phyloP scores from a whole-genome alignment of 257 asterid genomes.

The Nicotiana otophora region DNA sequence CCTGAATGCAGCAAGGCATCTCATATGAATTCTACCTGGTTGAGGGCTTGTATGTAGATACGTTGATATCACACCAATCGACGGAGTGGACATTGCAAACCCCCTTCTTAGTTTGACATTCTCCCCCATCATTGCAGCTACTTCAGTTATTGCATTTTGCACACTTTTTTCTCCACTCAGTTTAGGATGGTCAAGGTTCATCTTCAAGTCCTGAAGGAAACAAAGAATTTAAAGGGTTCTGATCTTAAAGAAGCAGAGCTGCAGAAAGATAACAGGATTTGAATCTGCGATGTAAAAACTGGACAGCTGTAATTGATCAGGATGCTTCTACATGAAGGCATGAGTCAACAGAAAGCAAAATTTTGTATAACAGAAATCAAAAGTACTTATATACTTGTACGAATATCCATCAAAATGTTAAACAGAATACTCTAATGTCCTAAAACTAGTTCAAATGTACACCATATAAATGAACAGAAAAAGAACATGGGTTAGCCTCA shows the following conservation, averaged over 20 bases:
- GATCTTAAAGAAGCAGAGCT: slow-evolving; percentile 11
- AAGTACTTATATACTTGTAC: background rate
- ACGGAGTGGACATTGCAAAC: slow-evolving; percentile 48
- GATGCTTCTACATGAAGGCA: background rate
- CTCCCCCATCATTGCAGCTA: slow-evolving; percentile 98
- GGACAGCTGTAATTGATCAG: background rate
- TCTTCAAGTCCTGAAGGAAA: slow-evolving; percentile 50
- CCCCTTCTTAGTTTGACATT: slow-evolving; percentile 92
- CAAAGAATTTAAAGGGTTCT: background rate
- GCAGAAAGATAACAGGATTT: slow-evolving; percentile 7
- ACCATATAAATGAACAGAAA: background rate
- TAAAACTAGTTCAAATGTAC: background rate
- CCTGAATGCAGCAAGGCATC: background rate
- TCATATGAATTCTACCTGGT: slow-evolving; percentile 48
- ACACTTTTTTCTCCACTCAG: slow-evolving; percentile 71
- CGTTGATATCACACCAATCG: slow-evolving; percentile 75
- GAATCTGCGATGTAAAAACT: background rate
- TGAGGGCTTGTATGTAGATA: slow-evolving; percentile 89
- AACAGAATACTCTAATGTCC: background rate
- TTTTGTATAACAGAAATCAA: background rate
- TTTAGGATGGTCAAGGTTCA: slow-evolving; percentile 75
- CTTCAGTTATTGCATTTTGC: slow-evolving; percentile 73
- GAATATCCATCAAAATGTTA: background rate
- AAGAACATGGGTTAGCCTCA: background rate
- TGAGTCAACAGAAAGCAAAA: background rate